These are phyloP conservation scores for Xylaria palmicola DNA, from an alignment of 495 filamentous ascomycete species.

Conservation along the genomic window DNA sequence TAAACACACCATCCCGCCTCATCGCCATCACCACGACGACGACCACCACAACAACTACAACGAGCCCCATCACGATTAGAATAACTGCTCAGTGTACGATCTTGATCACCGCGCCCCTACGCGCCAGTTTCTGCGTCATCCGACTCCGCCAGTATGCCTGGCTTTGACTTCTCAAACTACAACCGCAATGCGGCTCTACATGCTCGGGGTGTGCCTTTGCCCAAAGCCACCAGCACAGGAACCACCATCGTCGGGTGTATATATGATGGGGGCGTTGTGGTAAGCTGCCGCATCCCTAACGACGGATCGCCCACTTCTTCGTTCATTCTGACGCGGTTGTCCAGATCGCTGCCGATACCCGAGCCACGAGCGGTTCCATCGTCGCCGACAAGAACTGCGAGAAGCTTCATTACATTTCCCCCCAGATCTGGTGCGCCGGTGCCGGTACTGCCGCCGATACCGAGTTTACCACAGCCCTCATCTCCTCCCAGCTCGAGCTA, in stretches of 20 bases:
- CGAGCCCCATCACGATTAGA: not conserved
- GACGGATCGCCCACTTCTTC: not conserved
- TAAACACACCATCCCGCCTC: constrained; percentile 7
- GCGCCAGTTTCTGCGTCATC: not conserved
- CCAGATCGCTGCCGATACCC: constrained; percentile 92
- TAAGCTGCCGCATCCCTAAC: constrained; percentile 40
- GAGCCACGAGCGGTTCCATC: constrained; percentile 96
- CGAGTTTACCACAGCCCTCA: constrained; percentile 97
- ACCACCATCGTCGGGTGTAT: constrained; percentile 99
- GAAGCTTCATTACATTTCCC: constrained; percentile 98
- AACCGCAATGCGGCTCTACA: constrained; percentile 96
- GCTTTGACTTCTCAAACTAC: constrained; percentile 99
- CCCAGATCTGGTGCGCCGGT: constrained; percentile 99
- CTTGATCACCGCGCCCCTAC: not conserved
- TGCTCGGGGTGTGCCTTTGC: constrained; percentile 85
- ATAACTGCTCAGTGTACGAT: not conserved
- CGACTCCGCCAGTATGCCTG: constrained; percentile 68
- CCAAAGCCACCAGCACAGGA: constrained; percentile 97
- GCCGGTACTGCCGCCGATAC: constrained; percentile 98
- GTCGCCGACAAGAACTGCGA: constrained; percentile 99
- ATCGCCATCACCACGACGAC: not conserved
- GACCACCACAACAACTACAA: constrained; percentile 4
- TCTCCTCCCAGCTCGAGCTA: constrained; percentile 97
- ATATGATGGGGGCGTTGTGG: constrained; percentile 94
- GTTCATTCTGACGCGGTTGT: not conserved